Conservation (phyloP, 2,329 filamentous ascomycete species). For the Gnomoniopsis smithogilvyi region DNA sequence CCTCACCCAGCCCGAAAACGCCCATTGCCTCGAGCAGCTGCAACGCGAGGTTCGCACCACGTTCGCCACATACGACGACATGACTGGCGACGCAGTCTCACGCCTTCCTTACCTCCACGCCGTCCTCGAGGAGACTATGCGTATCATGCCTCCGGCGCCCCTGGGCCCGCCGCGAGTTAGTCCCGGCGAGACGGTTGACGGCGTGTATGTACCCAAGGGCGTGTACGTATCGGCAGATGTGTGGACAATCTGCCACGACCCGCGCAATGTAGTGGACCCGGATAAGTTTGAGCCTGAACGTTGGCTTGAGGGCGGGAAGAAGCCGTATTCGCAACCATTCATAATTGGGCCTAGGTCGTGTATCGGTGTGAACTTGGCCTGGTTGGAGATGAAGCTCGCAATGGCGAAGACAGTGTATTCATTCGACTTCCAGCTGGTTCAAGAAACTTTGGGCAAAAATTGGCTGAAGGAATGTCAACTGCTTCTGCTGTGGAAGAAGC, state of each 20-base stretch:
- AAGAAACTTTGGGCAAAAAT: constrained; percentile 18
- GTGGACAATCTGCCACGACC: constrained; percentile 24
- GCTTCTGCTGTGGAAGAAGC: constrained; percentile 26
- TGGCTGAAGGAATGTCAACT: constrained; percentile 22
- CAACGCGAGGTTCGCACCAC: constrained; percentile 16
- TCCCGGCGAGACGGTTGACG: constrained; percentile 25
- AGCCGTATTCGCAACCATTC: constrained; percentile 21
- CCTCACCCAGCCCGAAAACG: constrained; percentile 7
- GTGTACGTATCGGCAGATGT: constrained; percentile 21
- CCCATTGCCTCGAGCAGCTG: constrained; percentile 6
- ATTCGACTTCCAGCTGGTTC: constrained; percentile 20
- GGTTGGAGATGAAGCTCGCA: constrained; percentile 26
- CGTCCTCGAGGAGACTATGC: constrained; percentile 11
- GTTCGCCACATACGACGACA: constrained; percentile 13
- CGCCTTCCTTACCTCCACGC: constrained; percentile 4
- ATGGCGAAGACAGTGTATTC: constrained; percentile 25
- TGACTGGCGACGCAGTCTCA: constrained; percentile 15
- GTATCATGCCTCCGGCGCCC: constrained; percentile 7
- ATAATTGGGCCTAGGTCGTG: constrained; percentile 24
- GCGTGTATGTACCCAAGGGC: constrained; percentile 23
- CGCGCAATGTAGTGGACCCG: constrained; percentile 18
- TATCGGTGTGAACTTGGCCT: constrained; percentile 25
- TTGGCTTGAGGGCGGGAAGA: constrained; percentile 19
- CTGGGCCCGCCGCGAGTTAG: constrained; percentile 26
- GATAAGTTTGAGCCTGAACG: constrained; percentile 25